Conservation (phyloP, 2,329 filamentous ascomycete genomes). For the Calonectria leucothoes region DNA sequence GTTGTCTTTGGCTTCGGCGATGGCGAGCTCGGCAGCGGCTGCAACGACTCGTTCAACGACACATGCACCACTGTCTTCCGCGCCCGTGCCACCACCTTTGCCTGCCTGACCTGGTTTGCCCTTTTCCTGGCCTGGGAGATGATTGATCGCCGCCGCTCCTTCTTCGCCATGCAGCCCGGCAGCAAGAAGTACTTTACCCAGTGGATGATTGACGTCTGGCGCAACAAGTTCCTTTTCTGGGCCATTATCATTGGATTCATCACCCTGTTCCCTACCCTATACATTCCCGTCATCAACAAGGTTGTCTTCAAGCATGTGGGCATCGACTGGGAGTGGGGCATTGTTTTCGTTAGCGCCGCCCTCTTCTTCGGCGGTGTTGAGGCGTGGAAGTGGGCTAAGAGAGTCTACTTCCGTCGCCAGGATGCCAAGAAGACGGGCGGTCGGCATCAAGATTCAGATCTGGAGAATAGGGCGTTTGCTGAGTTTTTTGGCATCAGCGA, state of each 20-base stretch:
- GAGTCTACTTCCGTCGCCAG: slow-evolving; percentile 52
- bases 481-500: neutral
- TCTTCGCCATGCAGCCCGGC: slow-evolving; percentile 78
- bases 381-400: slow-evolving; percentile 68
- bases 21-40: slow-evolving; percentile 66
- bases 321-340: slow-evolving; percentile 71
- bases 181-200: slow-evolving; percentile 71
- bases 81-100: slow-evolving; percentile 78
- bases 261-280: slow-evolving; percentile 61
- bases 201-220: slow-evolving; percentile 75
- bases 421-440: slow-evolving; percentile 33
- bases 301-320: slow-evolving; percentile 68
- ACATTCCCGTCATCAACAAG: slow-evolving; percentile 68
- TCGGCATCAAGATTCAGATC: slow-evolving; percentile 25
- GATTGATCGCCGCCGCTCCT: slow-evolving; percentile 75
- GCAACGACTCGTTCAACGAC: slow-evolving; percentile 66
- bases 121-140: slow-evolving; percentile 83
- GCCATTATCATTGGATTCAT: slow-evolving; percentile 61
- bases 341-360: slow-evolving; percentile 65
- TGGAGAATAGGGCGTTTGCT: neutral
- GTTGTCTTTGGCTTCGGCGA: slow-evolving; percentile 64
- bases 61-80: slow-evolving; percentile 73
- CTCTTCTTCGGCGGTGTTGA: slow-evolving; percentile 70
- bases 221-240: slow-evolving; percentile 77
- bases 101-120: slow-evolving; percentile 80